Percentiles rank a stretch among this genome's conserved stretches.
phyloP scores from a whole-genome alignment of 176 grass and related monocot species.

The Secale cereale region DNA sequence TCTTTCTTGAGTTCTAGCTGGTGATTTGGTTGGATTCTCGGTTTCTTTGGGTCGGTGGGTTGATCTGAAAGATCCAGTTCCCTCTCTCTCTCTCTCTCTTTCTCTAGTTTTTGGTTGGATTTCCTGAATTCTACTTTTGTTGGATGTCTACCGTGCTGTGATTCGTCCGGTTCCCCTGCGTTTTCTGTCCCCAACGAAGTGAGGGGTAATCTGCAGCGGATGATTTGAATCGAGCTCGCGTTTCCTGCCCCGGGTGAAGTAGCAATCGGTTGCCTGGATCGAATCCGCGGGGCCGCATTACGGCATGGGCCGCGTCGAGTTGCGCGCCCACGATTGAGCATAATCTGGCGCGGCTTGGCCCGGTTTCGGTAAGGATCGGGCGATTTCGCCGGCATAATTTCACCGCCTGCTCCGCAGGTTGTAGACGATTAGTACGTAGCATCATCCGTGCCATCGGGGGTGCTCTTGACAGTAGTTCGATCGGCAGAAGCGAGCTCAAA shows the following conservation, averaged over 20 bases:
- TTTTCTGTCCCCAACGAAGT: neutral
- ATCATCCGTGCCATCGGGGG: neutral
- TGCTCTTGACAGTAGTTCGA: neutral
- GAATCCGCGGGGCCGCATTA: slow-evolving; percentile 8
- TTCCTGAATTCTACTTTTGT: neutral
- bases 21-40: slow-evolving; percentile 23
- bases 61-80: slow-evolving; percentile 26
- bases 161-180: slow-evolving; percentile 7
- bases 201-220: neutral
- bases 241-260: neutral
- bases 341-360: slow-evolving; percentile 13
- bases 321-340: neutral
- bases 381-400: neutral
- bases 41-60: neutral
- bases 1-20: neutral
- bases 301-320: neutral
- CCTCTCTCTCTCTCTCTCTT: too few relatives aligned
- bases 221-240: neutral
- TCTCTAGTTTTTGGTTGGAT: too few relatives aligned
- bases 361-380: neutral
- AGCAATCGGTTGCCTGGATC: neutral
- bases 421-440: too few relatives aligned
- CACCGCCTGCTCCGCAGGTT: neutral
- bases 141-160: neutral
- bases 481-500: neutral